Evolutionary conservation across 352 stramenopile species (phyloP).

Genomic region (Globisporangium nodosum): DNA sequence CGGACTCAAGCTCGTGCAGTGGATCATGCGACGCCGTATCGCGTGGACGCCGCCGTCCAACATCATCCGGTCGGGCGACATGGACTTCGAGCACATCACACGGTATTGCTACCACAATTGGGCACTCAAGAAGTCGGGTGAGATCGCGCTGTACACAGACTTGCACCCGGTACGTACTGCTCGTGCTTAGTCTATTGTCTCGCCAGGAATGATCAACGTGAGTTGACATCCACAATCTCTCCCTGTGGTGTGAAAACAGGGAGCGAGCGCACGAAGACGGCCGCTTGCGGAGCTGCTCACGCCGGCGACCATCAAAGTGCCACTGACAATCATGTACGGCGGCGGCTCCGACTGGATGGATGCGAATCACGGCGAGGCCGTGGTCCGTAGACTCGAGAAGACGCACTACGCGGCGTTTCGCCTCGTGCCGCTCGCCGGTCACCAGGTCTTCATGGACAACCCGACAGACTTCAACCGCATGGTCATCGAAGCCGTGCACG

Average conservation of each 20-base stretch:
- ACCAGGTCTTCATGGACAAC: slow-evolving; percentile 88
- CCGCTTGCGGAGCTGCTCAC: slow-evolving; percentile 53
- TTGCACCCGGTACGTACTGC: slow-evolving; percentile 44
- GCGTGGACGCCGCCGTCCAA: slow-evolving; percentile 60
- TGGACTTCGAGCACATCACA: slow-evolving; percentile 65
- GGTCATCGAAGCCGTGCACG: slow-evolving; percentile 59
- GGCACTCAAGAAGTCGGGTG: slow-evolving; percentile 60
- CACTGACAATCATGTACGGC: slow-evolving; percentile 79
- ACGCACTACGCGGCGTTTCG: slow-evolving; percentile 61
- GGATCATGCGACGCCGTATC: slow-evolving; percentile 50
- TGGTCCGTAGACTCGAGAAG: slow-evolving; percentile 52
- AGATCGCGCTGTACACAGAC: slow-evolving; percentile 74
- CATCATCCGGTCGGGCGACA: slow-evolving; percentile 65
- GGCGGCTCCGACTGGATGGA: slow-evolving; percentile 81
- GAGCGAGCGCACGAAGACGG: slow-evolving; percentile 40
- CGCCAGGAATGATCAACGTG: background rate
- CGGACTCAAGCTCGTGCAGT: slow-evolving; percentile 44
- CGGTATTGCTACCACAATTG: slow-evolving; percentile 83
- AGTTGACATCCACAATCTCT: background rate
- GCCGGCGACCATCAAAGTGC: slow-evolving; percentile 44
- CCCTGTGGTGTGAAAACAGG: slow-evolving; percentile 15
- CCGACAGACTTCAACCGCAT: slow-evolving; percentile 68
- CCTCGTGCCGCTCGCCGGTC: slow-evolving; percentile 57
- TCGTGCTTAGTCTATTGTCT: background rate
- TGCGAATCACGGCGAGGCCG: slow-evolving; percentile 44